Base-by-base conservation (phyloP, 2,329 filamentous ascomycete genomes). In the Penicillium capsulatum region DNA sequence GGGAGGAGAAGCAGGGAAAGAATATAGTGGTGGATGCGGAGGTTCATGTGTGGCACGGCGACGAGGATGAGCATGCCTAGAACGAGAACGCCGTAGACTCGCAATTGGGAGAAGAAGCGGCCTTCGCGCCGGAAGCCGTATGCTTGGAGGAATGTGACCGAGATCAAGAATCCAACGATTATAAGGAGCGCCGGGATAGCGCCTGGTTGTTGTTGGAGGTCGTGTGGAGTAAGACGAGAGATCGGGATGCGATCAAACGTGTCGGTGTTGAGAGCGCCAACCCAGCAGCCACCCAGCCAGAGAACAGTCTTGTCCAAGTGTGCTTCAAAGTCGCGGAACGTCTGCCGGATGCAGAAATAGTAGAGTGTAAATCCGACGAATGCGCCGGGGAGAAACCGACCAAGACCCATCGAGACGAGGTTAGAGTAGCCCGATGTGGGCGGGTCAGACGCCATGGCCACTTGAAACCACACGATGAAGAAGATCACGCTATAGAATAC, bases 11-110 rank as follows among this genome's bases (percentile, higher is more conserved):
- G 62, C 0, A 81, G 65, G 1, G 72, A 75, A 3, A 81, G 69
- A 51, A 81, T 79, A 53, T 81, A 81, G 51, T 81, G 78, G 50
- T 81, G 78, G 42, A 81, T 79, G n/a, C 78, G 72, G 14, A 81
- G 66, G 44, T 75, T 76, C 64, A 80, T 73, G 27, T 71, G 64
- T 0, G 78, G 78, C 2, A 80, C 63, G 1, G 72, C 64, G n/a
- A 80, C 59, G 17, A 80, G 63, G 17, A 69, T 50, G 0, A 77
- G 50, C 1, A 79, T 53, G 6, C 54, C 51, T 10, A 51, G 48
- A 3, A 65, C 63, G 32, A 78, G 61, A 24, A 74, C 53, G 15
- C 60, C 70, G 58, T 34, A 80, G 58, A 60, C 71, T 72, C 15
- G 63, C 57, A 63, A 51, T 42, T 53, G 59, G 22, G 48, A 36